Percentiles rank a stretch among this genome's conserved stretches.
Conservation (phyloP, 2,329 filamentous ascomycete species). For the Epichloe amarillans region DNA sequence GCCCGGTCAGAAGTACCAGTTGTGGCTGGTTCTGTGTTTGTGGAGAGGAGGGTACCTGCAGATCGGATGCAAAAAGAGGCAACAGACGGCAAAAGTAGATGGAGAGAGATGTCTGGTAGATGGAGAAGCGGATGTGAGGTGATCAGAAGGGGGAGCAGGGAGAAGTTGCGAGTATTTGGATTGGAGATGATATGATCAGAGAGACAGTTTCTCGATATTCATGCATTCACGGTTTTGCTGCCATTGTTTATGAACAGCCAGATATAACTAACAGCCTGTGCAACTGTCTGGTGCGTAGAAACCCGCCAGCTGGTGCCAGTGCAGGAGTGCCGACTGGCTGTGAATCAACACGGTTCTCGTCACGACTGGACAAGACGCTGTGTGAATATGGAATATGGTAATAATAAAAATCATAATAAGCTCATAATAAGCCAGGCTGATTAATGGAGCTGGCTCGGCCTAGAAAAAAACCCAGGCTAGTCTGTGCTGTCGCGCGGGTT, state of each 20-base stretch:
- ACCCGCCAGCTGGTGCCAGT: not conserved
- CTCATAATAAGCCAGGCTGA: too few relatives aligned
- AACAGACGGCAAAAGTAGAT: not conserved
- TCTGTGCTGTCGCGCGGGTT: constrained; percentile 13
- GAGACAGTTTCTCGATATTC: not conserved
- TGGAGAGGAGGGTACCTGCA: not conserved
- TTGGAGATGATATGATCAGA: not conserved
- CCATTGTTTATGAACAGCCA: not conserved
- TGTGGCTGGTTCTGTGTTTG: not conserved
- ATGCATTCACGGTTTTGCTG: not conserved
- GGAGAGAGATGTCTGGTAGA: not conserved
- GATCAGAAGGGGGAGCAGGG: not conserved
- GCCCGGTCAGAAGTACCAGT: not conserved
- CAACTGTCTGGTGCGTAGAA: not conserved
- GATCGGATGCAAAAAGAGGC: not conserved
- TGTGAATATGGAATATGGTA: not conserved
- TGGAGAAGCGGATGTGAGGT: not conserved
- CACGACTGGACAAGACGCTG: not conserved
- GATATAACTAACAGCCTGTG: not conserved
- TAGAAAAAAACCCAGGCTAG: not conserved
- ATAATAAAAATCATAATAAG: too few relatives aligned
- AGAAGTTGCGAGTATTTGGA: not conserved
- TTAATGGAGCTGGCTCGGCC: not conserved
- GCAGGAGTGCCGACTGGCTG: not conserved
- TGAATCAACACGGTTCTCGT: not conserved